These are phyloP conservation scores for Claviceps africana DNA, from an alignment of 2,329 filamentous ascomycete species.

Conservation along the genomic window DNA sequence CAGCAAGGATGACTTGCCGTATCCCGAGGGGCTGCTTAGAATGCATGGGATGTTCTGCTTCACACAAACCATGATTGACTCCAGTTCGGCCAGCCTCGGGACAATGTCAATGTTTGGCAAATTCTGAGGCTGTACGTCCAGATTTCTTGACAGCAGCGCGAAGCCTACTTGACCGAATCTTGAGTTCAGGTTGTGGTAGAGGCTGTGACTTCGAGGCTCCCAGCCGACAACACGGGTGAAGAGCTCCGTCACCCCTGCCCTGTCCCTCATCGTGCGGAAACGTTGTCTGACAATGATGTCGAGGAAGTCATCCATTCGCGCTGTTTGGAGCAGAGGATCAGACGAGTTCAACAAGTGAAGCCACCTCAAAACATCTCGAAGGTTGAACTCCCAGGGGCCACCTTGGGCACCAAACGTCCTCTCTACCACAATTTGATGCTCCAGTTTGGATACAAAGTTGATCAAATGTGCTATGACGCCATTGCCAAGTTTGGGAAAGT, in stretches of 20 bases:
- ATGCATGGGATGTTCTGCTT: slow-evolving; percentile 82
- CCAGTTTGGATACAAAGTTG: slow-evolving; percentile 65
- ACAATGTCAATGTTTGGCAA: slow-evolving; percentile 37
- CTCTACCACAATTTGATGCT: slow-evolving; percentile 51
- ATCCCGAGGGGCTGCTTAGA: slow-evolving; percentile 70
- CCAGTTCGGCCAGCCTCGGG: slow-evolving; percentile 55
- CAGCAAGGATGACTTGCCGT: slow-evolving; percentile 73
- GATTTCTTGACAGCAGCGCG: slow-evolving; percentile 51
- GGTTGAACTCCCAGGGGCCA: slow-evolving; percentile 90
- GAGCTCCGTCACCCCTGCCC: slow-evolving; percentile 47
- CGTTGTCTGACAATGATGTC: slow-evolving; percentile 74
- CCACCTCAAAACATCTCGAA: slow-evolving; percentile 85
- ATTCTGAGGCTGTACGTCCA: slow-evolving; percentile 33
- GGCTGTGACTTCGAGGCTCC: slow-evolving; percentile 41
- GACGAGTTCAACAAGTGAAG: slow-evolving; percentile 45
- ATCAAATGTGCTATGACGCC: slow-evolving; percentile 55
- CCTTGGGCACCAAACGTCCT: slow-evolving; percentile 47
- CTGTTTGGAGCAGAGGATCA: slow-evolving; percentile 46
- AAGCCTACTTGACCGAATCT: slow-evolving; percentile 66
- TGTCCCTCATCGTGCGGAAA: slow-evolving; percentile 63
- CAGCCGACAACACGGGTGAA: slow-evolving; percentile 51
- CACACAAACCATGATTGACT: slow-evolving; percentile 77
- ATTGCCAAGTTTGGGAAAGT: slow-evolving; percentile 51
- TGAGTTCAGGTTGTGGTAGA: slow-evolving; percentile 56
- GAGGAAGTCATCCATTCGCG: slow-evolving; percentile 57